Base-by-base conservation (phyloP, 768 basidiomycete genomes). In the Grammothele lineata region DNA sequence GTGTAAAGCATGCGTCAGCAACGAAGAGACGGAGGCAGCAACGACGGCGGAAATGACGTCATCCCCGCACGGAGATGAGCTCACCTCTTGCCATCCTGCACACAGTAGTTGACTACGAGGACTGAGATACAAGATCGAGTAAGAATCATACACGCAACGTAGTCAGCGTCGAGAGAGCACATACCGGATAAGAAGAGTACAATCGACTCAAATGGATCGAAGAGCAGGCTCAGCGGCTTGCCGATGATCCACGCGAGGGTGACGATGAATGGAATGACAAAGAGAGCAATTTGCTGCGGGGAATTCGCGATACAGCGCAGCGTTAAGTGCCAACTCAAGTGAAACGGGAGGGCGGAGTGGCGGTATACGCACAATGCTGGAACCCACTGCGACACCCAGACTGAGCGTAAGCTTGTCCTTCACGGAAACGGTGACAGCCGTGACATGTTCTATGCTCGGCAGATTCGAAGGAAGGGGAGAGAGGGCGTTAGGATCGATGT, bases 361-460 rank as follows among this genome's bases (percentile, higher is more conserved):
- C 18, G 26, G 36, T 34, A 6, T 15, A 73, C 83, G 61, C 59
- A 88, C 86, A 27, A 89, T 84, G 53, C 84, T 85, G 2, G 85
- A 86, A 37, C 92, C 88, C 15, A 92, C 87, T n/a, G 93, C 90
- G 18, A 95, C 89, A 21, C 87, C 84, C 45, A 96, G 71, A 59
- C 87, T 89, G 5, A 96, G 75, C 37, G 88, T 88, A 18, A 96
- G 69, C 63, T 94, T 92, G 65, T 85, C 81, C 66, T 94, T 94
- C 48, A 91, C 85, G 0, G 92, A 89, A 6, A 93, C 92, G 1
- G 86, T 85, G 22, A 96, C 90, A 12, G 93, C 92, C 2, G 92
- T 96, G 32, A 84, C 85, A 60, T 94, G 92, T 60, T 96, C 93
- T 70, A 60, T 52, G 26, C n/a, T n/a, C n/a, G 58, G 50, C 39